These are phyloP conservation scores for Ophiosphaerella herpotricha DNA, from an alignment of 2,329 filamentous ascomycete species.

Conservation along the genomic window DNA sequence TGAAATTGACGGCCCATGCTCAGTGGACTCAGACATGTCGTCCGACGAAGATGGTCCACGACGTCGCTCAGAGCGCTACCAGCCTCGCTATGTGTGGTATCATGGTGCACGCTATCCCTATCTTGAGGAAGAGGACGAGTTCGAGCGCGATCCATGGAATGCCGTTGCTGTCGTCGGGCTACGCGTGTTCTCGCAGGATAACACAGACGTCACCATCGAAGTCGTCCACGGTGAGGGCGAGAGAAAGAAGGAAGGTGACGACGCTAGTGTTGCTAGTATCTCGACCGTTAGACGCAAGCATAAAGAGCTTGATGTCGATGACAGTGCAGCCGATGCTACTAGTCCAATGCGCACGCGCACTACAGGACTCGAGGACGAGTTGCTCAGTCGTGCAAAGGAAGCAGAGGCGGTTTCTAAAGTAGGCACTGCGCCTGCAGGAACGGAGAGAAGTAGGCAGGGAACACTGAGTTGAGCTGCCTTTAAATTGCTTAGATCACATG, in stretches of 20 bases:
- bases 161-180: conserved; percentile 65
- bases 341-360: conserved; percentile 39
- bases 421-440: conserved; percentile 35
- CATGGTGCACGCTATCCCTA: conserved; percentile 26
- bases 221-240: conserved; percentile 51
- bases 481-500: not conserved
- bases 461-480: conserved; percentile 26
- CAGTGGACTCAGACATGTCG: conserved; percentile 28
- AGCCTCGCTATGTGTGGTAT: conserved; percentile 25
- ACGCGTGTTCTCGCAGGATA: conserved; percentile 60
- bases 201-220: conserved; percentile 56
- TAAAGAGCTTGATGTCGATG: conserved; percentile 48
- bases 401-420: conserved; percentile 23
- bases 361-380: conserved; percentile 32
- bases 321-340: conserved; percentile 47
- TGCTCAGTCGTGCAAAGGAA: conserved; percentile 25
- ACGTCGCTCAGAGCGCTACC: conserved; percentile 15
- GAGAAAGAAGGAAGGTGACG: conserved; percentile 32
- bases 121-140: conserved; percentile 49
- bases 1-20: conserved; percentile 45
- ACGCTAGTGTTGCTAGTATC: conserved; percentile 29
- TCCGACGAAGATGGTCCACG: conserved; percentile 14
- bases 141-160: conserved; percentile 62
- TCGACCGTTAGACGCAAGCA: conserved; percentile 29
- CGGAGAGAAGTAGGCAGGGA: conserved; percentile 32